A percentile compares a stretch with the other conserved stretches of the same genome.
phyloP scores from a whole-genome alignment of 176 grass and related monocot species.

The Miscanthus lutarioriparius region DNA sequence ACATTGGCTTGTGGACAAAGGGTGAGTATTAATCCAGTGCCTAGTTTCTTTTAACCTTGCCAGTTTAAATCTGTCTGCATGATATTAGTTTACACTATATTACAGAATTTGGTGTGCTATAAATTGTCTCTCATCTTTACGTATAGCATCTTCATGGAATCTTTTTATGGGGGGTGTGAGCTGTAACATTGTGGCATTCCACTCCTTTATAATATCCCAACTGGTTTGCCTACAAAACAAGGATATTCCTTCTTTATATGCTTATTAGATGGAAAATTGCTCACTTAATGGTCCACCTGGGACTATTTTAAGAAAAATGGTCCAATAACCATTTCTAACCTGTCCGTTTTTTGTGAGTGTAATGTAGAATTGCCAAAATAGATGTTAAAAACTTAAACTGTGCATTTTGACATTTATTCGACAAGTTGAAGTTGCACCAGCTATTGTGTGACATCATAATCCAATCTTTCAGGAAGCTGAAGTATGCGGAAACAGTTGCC shows the following conservation, averaged over 20 bases:
- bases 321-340: neutral
- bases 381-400: neutral
- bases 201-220: neutral
- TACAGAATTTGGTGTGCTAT: neutral
- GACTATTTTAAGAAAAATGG: neutral
- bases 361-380: slow-evolving; percentile 3
- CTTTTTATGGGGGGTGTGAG: neutral
- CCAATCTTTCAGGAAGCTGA: slow-evolving; percentile 71
- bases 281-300: neutral
- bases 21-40: slow-evolving; percentile 44
- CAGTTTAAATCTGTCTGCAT: slow-evolving; percentile 18
- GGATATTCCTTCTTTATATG: neutral
- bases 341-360: neutral
- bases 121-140: neutral
- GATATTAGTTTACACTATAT: neutral
- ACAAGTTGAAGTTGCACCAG: slow-evolving; percentile 4
- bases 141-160: neutral
- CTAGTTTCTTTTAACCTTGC: neutral
- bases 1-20: slow-evolving; percentile 94
- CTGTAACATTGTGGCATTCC: neutral
- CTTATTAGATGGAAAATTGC: neutral
- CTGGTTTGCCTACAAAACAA: neutral
- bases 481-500: slow-evolving; percentile 79
- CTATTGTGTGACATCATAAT: slow-evolving; percentile 28
- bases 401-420: slow-evolving; percentile 11